phyloP scores from a whole-genome alignment of 1,284 basidiomycete species.

The Anthracocystis panici-leucophaei region DNA sequence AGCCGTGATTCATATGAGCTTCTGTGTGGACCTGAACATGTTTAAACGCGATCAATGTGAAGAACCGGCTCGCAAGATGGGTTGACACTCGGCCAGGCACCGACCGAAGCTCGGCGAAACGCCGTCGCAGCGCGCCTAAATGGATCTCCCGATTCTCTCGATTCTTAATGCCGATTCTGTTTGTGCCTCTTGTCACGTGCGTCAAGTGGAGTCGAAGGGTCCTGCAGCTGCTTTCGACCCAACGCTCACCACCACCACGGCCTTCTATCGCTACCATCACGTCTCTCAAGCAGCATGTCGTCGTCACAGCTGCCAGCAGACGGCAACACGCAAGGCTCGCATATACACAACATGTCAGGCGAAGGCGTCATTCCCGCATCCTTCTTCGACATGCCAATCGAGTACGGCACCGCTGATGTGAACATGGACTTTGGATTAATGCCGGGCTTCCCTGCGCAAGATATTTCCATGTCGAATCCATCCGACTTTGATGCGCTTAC shows the following conservation, averaged over 20 bases:
- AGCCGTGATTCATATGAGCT: not conserved
- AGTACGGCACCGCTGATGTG: constrained; percentile 15
- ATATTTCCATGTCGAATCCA: constrained; percentile 15
- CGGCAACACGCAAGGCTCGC: constrained; percentile 9
- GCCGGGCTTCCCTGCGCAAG: constrained; percentile 14
- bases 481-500: constrained; percentile 34
- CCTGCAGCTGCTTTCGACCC: not conserved
- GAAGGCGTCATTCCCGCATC: constrained; percentile 39
- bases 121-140: not conserved
- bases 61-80: not conserved
- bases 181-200: not conserved
- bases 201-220: constrained; percentile 13
- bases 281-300: constrained; percentile 10
- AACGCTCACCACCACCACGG: not conserved
- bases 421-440: constrained; percentile 29
- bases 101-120: constrained; percentile 5
- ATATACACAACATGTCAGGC: constrained; percentile 11
- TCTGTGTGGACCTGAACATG: not conserved
- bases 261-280: not conserved
- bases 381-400: constrained; percentile 51
- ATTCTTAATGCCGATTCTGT: too few species aligned
- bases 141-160: not conserved
- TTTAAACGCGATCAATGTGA: not conserved
- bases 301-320: constrained; percentile 20
- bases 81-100: constrained; percentile 1